These are phyloP conservation scores for Backusella sp. DNA, from an alignment of 192 early-diverging fungal genomes.

Conservation along the genomic window DNA sequence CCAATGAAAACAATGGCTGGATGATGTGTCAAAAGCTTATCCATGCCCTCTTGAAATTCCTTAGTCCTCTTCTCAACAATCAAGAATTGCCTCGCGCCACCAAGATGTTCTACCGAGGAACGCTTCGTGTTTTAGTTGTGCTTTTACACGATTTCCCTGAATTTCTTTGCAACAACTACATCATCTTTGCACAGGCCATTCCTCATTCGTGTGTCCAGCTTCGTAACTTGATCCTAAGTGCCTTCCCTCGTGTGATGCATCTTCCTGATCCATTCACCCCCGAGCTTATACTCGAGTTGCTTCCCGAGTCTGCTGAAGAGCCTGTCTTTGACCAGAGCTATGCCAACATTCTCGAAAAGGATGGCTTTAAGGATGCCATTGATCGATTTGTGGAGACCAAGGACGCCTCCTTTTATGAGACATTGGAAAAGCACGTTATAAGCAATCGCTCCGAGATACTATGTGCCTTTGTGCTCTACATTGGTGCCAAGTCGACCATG, in stretches of 20 bases:
- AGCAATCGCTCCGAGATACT: conserved; percentile 75
- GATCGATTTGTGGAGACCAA: conserved; percentile 64
- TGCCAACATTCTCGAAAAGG: conserved; percentile 50
- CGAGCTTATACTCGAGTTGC: conserved; percentile 84
- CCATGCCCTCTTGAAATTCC: conserved; percentile 76
- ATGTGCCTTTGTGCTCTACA: conserved; percentile 88
- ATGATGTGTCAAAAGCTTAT: conserved; percentile 82
- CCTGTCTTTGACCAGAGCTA: conserved; percentile 86
- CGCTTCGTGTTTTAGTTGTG: conserved; percentile 85
- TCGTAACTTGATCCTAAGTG: conserved; percentile 95
- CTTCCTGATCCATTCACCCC: conserved; percentile 95
- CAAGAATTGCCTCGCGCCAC: conserved; percentile 58
- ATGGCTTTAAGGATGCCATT: conserved; percentile 68
- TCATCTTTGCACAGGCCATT: conserved; percentile 88
- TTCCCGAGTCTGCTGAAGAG: conserved; percentile 82
- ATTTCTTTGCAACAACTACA: conserved; percentile 91
- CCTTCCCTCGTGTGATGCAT: conserved; percentile 93
- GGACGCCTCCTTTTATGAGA: conserved; percentile 56
- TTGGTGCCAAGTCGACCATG: conserved; percentile 76
- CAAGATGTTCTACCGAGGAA: conserved; percentile 85
- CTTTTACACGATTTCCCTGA: conserved; percentile 98
- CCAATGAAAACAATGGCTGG: conserved; percentile 81
- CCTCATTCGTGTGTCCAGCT: conserved; percentile 92
- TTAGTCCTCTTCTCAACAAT: conserved; percentile 77
- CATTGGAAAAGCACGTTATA: conserved; percentile 48